A percentile compares a stretch with the other conserved stretches of the same genome.
Conservation (phyloP, 2,329 filamentous ascomycete genomes). For the Tolypocladium album region DNA sequence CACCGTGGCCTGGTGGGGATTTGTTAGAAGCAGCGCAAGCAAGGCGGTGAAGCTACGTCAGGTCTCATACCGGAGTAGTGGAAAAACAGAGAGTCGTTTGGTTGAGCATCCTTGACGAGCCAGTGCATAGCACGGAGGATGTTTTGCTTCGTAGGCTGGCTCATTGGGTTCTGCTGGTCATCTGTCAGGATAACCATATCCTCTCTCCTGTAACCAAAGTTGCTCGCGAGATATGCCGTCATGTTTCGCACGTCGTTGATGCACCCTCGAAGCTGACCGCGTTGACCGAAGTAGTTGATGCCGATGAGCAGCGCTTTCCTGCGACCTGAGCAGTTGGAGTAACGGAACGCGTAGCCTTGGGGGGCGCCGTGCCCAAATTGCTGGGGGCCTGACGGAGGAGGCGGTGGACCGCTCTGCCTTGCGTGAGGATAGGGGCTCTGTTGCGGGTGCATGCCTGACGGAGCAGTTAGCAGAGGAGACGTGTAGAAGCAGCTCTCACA, state of each 20-base stretch:
- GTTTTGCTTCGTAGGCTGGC: constrained; percentile 91
- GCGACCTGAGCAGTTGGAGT: constrained; percentile 80
- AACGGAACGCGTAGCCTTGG: constrained; percentile 72
- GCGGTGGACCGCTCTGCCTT: constrained; percentile 40
- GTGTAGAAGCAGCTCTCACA: neutral
- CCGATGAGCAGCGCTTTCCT: constrained; percentile 86
- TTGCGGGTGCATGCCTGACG: constrained; percentile 9
- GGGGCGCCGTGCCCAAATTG: constrained; percentile 74
- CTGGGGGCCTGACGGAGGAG: constrained; percentile 57
- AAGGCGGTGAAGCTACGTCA: neutral
- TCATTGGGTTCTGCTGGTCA: constrained; percentile 95
- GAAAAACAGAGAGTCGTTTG: constrained; percentile 94
- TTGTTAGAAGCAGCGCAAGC: neutral
- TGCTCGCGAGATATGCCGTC: constrained; percentile 78
- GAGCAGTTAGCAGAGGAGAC: neutral
- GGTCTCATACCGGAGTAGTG: constrained; percentile 75
- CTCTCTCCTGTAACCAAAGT: constrained; percentile 86
- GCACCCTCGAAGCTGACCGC: constrained; percentile 81
- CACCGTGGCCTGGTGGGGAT: constrained; percentile 51
- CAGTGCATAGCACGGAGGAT: constrained; percentile 95
- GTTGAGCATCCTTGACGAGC: constrained; percentile 85
- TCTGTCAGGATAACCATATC: constrained; percentile 97
- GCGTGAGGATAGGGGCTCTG: constrained; percentile 3
- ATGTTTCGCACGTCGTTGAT: constrained; percentile 98
- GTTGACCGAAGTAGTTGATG: constrained; percentile 93